Base-by-base conservation (phyloP, 257 asterid species). In the Salvia miltiorrhiza region DNA sequence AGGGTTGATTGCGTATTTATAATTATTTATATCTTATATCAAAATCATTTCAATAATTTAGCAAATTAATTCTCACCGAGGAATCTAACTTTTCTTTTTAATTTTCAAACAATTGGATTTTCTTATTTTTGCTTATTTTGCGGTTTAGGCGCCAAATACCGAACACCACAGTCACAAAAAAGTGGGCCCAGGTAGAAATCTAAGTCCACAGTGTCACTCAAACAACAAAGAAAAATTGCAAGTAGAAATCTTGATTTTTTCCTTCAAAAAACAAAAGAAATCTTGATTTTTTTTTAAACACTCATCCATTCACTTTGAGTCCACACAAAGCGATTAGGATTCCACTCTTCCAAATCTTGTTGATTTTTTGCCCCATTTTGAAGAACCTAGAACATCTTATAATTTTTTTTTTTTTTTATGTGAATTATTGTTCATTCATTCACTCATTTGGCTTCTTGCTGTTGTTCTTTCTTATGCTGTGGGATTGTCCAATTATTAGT, bases 301-400 rank as follows among this genome's bases (percentile, higher is more conserved):
- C 85, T 75, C 87, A 83, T 74, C 85, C 80, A 70, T 76, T 73
- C 66, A 35, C 73, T 74, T 66, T 63, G 72, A 81, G 83, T 81
- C 84, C 88, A 76, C 77, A 72, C 82, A 76, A 78, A 80, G 79
- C 77, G 80, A 79, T 79, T 75, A 50, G 67, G 76, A 71, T 68
- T 75, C 76, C 79, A 32, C 71, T 67, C 45, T 68, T 37, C 67
- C 73, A 17, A 56, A 28, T 63, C 24, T 48, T 63, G 21, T 48
- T 60, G 26, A 48, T 16, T 9, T 50, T 10, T 19, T 19, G 56
- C n/a, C n/a, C 28, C 30, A 32, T 69, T 58, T 32, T n/a, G 13
- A 26, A n/a, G 79, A 75, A 77, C 75, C 76, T 49, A 60, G 35
- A 65, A 71, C 69, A 2, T 28, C 77, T 57, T 37, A 33, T 28